A percentile compares a stretch with the other conserved stretches of the same genome.
phyloP scores from a whole-genome alignment of 495 filamentous ascomycete genomes.

The Lindgomyces ingoldianus region DNA sequence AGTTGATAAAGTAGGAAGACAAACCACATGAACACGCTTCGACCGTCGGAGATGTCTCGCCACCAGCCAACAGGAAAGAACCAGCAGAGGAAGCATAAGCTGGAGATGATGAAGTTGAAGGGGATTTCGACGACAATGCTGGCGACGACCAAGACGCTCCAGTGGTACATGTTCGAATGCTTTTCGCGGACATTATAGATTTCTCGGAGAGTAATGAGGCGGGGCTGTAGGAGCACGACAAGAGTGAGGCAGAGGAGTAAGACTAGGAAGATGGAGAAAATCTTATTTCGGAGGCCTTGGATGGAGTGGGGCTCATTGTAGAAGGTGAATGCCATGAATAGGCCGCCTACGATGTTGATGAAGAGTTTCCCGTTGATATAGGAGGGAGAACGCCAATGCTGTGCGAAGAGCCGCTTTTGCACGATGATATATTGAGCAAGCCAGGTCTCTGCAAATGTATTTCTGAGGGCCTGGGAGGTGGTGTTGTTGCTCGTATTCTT shows the following conservation, averaged over 20 bases:
- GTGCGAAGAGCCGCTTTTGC: constrained; percentile 38
- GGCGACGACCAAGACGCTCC: constrained; percentile 45
- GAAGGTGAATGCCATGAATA: constrained; percentile 62
- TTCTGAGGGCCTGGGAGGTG: constrained; percentile 5
- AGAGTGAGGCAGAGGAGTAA: constrained; percentile 45
- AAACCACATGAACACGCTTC: constrained; percentile 47
- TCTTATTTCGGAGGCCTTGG: constrained; percentile 44
- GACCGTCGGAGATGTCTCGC: constrained; percentile 46
- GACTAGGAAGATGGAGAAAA: constrained; percentile 47
- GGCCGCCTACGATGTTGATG: constrained; percentile 45
- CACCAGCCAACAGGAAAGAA: constrained; percentile 62
- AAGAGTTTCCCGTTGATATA: constrained; percentile 52
- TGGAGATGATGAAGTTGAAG: constrained; percentile 58
- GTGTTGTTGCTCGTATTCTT: neutral
- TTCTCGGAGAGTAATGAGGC: constrained; percentile 26
- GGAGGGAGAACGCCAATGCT: constrained; percentile 43
- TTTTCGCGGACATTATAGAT: constrained; percentile 21
- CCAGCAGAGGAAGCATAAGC: constrained; percentile 60
- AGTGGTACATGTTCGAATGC: constrained; percentile 49
- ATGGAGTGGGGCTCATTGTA: constrained; percentile 39
- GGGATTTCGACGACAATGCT: constrained; percentile 60
- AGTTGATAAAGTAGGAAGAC: constrained; percentile 54
- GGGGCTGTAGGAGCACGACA: constrained; percentile 32
- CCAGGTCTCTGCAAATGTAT: constrained; percentile 53
- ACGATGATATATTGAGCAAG: constrained; percentile 44